Evolutionary conservation across 768 basidiomycete species (phyloP), one percentile per base, ranked within the genome.

Genomic region (Hypholoma fasciculare): DNA sequence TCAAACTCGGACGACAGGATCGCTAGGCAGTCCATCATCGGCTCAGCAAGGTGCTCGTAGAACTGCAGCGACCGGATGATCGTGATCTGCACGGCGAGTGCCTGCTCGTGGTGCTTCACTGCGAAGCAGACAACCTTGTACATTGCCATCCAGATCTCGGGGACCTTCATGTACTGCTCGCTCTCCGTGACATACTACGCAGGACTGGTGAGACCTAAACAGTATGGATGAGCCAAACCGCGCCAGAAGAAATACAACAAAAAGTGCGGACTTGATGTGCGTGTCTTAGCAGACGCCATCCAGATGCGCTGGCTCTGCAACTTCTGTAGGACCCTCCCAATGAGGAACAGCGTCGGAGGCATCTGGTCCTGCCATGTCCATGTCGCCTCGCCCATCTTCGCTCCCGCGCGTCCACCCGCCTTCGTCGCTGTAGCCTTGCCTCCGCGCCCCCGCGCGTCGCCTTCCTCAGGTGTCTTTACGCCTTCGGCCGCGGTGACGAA

Each of bases 61-160:
- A 96, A 96, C 59, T 96, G 94, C 13, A 99, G 77, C 48, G 84
- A 86, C 68, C 97, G 95, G 73, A 96, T 90, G 72, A 99, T 92
- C 60, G 82, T 84, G 59, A 91, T 96, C 67, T 96, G 94, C 0
- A 92, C 92, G 20, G 88, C 86, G 60, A 90, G 83, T 1, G 83
- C 79, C 63, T 98, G 96, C 3, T 82, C 86, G 61, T 98, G 95
- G 64, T 90, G 85, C 69, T 98, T 98, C 59, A 98, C 94, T 0
- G 96, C 89, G 50, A 89, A 75, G 71, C 94, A 98, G 54, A 98
- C 87, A 63, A 94, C 86, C 65, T 94, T 92, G 79, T 90, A 94
- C 13, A 92, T 83, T n/a, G 84, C 85, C 52, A 82, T 72, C 61
- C 82, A 85, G 74, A 95, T 90, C 7, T 82, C 80, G 23, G 79